Percentiles rank a stretch among this genome's conserved stretches.
Evolutionary conservation across 495 filamentous ascomycete species (phyloP).

Genomic region (Penicillium steckii): DNA sequence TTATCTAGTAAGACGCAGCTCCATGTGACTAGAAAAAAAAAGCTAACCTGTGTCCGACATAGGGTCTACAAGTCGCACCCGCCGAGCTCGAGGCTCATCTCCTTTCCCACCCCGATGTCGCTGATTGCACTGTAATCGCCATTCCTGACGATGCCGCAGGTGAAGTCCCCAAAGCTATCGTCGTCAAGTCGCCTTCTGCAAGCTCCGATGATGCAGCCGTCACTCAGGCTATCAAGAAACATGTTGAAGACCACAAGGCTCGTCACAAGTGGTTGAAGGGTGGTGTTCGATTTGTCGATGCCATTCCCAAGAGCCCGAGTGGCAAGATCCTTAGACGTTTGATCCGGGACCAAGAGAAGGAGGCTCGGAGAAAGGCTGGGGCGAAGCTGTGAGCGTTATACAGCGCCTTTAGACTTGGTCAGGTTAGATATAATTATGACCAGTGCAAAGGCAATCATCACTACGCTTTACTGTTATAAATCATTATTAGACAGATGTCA

Average conservation of each 20-base stretch:
- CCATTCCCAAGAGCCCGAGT: slow-evolving; percentile 84
- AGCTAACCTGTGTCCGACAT: background rate
- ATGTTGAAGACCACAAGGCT: slow-evolving; percentile 82
- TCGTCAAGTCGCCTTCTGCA: slow-evolving; percentile 68
- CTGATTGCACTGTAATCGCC: slow-evolving; percentile 82
- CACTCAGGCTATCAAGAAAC: slow-evolving; percentile 64
- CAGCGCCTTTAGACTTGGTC: background rate
- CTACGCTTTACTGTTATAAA: too few relatives aligned
- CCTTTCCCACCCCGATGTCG: slow-evolving; percentile 75
- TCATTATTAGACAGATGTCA: too few relatives aligned
- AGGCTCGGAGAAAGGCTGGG: slow-evolving; percentile 60
- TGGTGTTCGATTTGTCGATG: slow-evolving; percentile 73
- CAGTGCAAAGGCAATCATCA: too few relatives aligned
- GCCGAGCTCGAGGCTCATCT: slow-evolving; percentile 90
- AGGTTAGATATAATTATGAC: background rate
- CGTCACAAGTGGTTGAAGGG: slow-evolving; percentile 89
- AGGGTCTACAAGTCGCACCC: slow-evolving; percentile 89
- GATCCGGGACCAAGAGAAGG: slow-evolving; percentile 77
- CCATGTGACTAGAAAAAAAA: background rate
- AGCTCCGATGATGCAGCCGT: slow-evolving; percentile 59
- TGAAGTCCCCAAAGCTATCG: slow-evolving; percentile 84
- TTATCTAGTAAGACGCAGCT: background rate
- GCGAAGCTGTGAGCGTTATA: slow-evolving; percentile 48
- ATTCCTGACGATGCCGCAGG: slow-evolving; percentile 72
- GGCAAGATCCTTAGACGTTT: slow-evolving; percentile 87